Percentiles rank a stretch among this genome's conserved stretches.
These are phyloP conservation scores for Potentilla sterilis DNA, from an alignment of 306 rosid genomes.

Conservation along the genomic window DNA sequence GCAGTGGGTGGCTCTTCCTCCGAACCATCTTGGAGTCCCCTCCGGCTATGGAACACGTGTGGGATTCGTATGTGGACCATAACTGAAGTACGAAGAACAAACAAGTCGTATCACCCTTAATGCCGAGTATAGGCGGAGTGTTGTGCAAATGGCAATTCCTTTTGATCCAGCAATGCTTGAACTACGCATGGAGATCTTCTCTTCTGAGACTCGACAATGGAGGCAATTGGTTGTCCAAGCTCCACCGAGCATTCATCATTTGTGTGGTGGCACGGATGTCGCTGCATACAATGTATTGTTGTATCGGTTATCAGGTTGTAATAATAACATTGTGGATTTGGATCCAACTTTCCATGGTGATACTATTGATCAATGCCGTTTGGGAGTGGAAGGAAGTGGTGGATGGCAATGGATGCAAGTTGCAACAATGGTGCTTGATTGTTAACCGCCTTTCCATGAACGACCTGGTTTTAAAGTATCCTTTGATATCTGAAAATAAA, in stretches of 20 bases:
- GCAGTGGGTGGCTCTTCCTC: too few species aligned
- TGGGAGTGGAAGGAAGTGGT: neutral
- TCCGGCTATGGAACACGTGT: too few species aligned
- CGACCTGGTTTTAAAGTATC: neutral
- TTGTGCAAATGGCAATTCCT: too few species aligned
- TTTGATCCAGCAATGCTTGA: too few species aligned
- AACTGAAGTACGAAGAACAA: too few species aligned
- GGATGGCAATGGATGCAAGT: neutral
- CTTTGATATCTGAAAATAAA: neutral
- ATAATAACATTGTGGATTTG: neutral
- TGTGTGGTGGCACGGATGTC: neutral
- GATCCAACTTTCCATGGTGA: neutral
- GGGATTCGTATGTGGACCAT: too few species aligned
- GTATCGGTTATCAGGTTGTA: neutral
- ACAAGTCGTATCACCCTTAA: too few species aligned
- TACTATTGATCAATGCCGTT: neutral
- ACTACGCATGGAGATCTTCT: too few species aligned
- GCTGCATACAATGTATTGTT: neutral
- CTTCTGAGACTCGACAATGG: too few species aligned
- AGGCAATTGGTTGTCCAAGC: neutral
- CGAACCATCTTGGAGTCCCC: too few species aligned
- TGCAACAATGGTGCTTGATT: neutral
- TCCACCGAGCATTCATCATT: neutral
- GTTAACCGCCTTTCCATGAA: neutral
- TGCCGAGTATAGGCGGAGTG: too few species aligned